These are phyloP conservation scores for Trypethelium eluteriae DNA, from an alignment of 495 filamentous ascomycete genomes.

Conservation along the genomic window DNA sequence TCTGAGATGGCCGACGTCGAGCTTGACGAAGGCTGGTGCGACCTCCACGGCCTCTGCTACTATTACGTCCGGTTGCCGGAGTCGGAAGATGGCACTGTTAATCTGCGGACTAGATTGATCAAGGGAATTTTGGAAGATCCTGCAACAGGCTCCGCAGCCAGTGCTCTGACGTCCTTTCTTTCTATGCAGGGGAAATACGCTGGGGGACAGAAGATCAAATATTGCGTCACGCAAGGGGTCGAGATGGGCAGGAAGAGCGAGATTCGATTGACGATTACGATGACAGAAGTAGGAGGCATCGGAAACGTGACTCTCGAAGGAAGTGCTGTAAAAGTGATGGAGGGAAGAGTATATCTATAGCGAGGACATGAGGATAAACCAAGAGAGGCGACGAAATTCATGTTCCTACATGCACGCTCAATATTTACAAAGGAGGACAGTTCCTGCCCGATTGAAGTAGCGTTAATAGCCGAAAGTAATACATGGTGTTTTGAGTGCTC, in stretches of 20 bases:
- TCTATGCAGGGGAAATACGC: conserved; percentile 37
- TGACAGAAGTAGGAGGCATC: conserved; percentile 29
- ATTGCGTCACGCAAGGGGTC: conserved; percentile 61
- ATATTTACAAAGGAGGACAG: background rate
- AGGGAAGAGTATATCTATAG: conserved; percentile 21
- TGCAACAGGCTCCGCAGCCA: conserved; percentile 59
- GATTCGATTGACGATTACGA: conserved; percentile 42
- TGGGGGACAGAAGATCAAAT: conserved; percentile 35
- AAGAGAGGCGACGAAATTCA: background rate
- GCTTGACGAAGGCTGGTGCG: conserved; percentile 53
- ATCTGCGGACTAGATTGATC: conserved; percentile 49
- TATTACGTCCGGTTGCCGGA: conserved; percentile 45
- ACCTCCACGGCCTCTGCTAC: conserved; percentile 48
- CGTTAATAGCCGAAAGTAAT: background rate
- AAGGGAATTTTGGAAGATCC: conserved; percentile 54
- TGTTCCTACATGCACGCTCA: background rate
- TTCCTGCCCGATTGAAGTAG: background rate
- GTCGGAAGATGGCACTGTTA: conserved; percentile 29
- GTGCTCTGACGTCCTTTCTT: conserved; percentile 50
- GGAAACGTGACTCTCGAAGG: conserved; percentile 30
- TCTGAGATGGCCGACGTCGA: background rate
- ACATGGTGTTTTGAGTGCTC: background rate
- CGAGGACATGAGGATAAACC: background rate
- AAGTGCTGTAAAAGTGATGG: conserved; percentile 35
- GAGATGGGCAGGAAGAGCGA: conserved; percentile 69